Conservation (phyloP, 148 eudicot genomes). For the Rhododendron mucronatum region DNA sequence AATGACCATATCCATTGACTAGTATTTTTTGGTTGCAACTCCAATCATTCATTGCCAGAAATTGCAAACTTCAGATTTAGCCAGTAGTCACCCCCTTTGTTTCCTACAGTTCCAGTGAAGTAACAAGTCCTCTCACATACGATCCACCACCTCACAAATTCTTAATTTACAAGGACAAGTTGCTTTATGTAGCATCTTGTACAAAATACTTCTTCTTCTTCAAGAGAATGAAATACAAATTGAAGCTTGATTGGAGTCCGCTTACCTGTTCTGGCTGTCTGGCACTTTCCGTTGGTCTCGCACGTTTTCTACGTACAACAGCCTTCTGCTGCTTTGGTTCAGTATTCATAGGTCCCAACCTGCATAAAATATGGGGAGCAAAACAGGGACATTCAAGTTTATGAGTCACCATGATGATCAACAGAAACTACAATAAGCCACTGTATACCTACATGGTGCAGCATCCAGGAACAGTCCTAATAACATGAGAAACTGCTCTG, state of each 20-base stretch:
- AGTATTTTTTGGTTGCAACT: neutral
- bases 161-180: neutral
- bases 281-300: constrained; percentile 50
- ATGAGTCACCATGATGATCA: neutral
- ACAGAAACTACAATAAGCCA: neutral
- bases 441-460: constrained; percentile 50
- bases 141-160: neutral
- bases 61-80: neutral
- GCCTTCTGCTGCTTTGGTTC: constrained; percentile 59
- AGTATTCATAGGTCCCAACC: constrained; percentile 80
- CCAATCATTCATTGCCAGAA: neutral
- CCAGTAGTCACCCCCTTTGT: neutral
- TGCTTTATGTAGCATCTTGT: neutral
- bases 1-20: neutral
- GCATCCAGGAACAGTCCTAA: constrained; percentile 52
- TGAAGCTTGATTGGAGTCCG: neutral
- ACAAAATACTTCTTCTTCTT: neutral
- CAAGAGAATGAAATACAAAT: neutral
- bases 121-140: neutral
- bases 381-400: neutral
- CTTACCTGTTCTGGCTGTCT: constrained; percentile 77
- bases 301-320: constrained; percentile 43
- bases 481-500: constrained; percentile 48
- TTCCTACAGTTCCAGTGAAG: neutral
- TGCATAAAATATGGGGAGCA: constrained; percentile 11